Evolutionary conservation across 1,139 yeast species (phyloP).

Genomic region (Pichia sp.): DNA sequence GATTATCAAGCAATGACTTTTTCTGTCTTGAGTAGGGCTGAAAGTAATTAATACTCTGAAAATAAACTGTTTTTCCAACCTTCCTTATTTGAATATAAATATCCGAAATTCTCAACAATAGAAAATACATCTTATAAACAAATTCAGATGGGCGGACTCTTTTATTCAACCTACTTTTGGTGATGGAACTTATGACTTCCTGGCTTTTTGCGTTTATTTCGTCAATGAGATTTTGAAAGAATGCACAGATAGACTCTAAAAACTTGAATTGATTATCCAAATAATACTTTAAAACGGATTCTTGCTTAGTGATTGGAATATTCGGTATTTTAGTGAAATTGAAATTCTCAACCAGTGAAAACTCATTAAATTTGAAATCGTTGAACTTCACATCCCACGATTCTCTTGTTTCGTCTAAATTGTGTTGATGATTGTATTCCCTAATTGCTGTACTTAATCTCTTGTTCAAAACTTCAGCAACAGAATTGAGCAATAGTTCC

Average conservation of each 20-base stretch:
- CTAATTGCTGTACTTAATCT: constrained; percentile 2
- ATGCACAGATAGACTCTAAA: constrained; percentile 5
- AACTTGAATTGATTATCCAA: constrained; percentile 8
- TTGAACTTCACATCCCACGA: not conserved
- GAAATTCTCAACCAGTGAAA: constrained; percentile 2
- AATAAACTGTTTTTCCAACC: constrained; percentile 23
- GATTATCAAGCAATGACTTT: constrained; percentile 18
- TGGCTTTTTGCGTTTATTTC: constrained; percentile 10
- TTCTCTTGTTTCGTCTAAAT: constrained; percentile 1
- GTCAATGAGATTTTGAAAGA: constrained; percentile 10
- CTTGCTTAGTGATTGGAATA: constrained; percentile 8
- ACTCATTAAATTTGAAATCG: constrained; percentile 6
- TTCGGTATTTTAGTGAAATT: constrained; percentile 6
- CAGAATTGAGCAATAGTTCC: constrained; percentile 30
- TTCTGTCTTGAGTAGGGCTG: constrained; percentile 18
- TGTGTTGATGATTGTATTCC: constrained; percentile 4
- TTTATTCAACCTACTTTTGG: constrained; percentile 1
- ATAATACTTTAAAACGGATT: constrained; percentile 9
- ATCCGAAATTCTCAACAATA: constrained; percentile 24
- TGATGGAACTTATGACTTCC: constrained; percentile 6
- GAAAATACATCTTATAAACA: constrained; percentile 19
- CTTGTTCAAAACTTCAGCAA: constrained; percentile 25
- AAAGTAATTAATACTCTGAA: constrained; percentile 21
- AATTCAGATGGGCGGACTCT: not conserved
- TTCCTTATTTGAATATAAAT: constrained; percentile 24